phyloP scores from a whole-genome alignment of 2,329 filamentous ascomycete species.

The Colletotrichum noveboracense region DNA sequence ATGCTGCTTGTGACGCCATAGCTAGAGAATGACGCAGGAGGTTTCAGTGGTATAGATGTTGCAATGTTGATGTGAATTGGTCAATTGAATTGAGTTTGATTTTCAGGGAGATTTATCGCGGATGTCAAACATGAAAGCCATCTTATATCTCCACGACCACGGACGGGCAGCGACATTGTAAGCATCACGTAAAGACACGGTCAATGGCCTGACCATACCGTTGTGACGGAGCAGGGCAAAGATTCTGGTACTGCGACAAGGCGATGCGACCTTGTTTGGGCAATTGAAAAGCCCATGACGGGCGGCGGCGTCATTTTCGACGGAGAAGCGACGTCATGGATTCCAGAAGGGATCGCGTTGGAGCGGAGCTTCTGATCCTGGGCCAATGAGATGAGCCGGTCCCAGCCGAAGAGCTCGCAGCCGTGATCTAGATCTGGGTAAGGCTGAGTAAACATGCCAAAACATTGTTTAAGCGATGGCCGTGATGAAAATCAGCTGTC shows the following conservation, averaged over 20 bases:
- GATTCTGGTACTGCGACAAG: background rate
- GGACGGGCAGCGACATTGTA: background rate
- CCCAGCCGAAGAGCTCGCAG: background rate
- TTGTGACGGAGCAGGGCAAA: background rate
- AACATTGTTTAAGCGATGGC: background rate
- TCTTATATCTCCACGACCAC: background rate
- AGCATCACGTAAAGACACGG: background rate
- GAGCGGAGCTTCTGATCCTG: background rate
- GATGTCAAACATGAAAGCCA: background rate
- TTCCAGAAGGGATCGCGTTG: background rate
- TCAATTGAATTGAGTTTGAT: background rate
- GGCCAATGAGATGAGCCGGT: background rate
- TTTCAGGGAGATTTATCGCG: background rate
- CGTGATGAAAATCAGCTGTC: background rate
- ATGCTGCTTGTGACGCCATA: conserved; percentile 72
- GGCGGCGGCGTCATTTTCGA: conserved; percentile 6
- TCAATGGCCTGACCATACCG: background rate
- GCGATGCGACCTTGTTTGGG: background rate
- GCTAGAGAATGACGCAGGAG: background rate
- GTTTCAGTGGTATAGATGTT: background rate
- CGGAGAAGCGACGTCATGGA: conserved; percentile 15
- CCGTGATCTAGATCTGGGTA: background rate
- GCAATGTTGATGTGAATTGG: background rate
- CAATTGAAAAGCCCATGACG: conserved; percentile 1
- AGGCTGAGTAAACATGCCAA: background rate